A percentile compares a stretch with the other conserved stretches of the same genome.
These are phyloP conservation scores for Pseudocercospora eumusae DNA, from an alignment of 2,329 filamentous ascomycete genomes.

Conservation along the genomic window DNA sequence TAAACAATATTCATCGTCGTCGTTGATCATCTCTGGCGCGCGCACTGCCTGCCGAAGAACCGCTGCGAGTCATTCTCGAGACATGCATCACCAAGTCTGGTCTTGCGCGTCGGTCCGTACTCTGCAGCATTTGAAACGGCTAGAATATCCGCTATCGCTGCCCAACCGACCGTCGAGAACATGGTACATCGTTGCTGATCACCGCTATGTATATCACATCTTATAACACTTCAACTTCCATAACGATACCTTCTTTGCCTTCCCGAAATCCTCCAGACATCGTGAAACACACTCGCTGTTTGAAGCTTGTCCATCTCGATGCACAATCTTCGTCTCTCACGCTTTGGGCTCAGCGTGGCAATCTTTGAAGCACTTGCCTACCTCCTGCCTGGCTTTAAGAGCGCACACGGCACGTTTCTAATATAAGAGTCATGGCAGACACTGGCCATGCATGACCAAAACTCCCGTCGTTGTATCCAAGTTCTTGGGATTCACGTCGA, in stretches of 20 bases:
- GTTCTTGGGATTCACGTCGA: neutral
- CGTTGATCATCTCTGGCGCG: constrained; percentile 1
- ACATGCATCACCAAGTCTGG: constrained; percentile 1
- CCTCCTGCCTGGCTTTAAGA: neutral
- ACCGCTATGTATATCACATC: too few relatives aligned
- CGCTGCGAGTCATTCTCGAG: constrained; percentile 8
- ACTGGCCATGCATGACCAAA: neutral
- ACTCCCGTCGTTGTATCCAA: neutral
- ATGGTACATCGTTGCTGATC: constrained; percentile 12
- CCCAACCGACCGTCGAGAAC: constrained; percentile 15
- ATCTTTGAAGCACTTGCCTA: too few relatives aligned
- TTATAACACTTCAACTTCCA: constrained; percentile 5
- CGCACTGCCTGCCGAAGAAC: neutral
- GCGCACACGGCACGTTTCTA: neutral
- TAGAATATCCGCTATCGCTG: too few relatives aligned
- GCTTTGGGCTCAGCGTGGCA: too few relatives aligned
- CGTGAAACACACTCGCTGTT: constrained; percentile 12
- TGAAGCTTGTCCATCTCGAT: constrained; percentile 5
- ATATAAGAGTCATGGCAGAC: neutral
- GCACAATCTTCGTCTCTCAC: too few relatives aligned
- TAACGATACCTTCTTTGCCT: constrained; percentile 5
- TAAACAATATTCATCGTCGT: constrained; percentile 2
- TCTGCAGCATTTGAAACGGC: constrained; percentile 10
- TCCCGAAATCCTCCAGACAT: neutral
- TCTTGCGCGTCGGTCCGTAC: constrained; percentile 3